Evolutionary conservation across 1,139 yeast species (phyloP).

Genomic region (Diutina pseudorugosa): DNA sequence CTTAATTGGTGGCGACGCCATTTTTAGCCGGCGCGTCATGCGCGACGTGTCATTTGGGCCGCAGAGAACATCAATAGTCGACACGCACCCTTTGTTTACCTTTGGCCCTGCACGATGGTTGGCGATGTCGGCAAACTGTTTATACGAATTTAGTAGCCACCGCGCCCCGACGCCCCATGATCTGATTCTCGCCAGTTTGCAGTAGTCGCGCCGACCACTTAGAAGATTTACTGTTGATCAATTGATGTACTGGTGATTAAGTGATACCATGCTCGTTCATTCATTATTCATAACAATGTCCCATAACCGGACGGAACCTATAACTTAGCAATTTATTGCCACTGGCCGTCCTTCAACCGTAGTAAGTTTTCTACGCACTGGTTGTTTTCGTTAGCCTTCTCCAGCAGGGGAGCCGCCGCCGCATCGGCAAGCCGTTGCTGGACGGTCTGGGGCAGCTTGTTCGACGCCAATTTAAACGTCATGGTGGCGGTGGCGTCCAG

Average conservation of each 20-base stretch:
- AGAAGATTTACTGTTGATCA: no score
- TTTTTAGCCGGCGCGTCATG: not conserved
- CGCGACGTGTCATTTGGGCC: not conserved
- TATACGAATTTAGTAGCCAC: not conserved
- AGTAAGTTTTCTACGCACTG: conserved; percentile 26
- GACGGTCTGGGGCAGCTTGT: conserved; percentile 6
- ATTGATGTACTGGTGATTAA: no score
- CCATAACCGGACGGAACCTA: not conserved
- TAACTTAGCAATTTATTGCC: not conserved
- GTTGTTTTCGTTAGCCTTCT: conserved; percentile 8
- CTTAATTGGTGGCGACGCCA: not conserved
- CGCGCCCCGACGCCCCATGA: no score
- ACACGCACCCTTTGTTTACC: not conserved
- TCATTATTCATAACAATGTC: not conserved
- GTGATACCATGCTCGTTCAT: not conserved
- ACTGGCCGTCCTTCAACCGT: conserved; percentile 19
- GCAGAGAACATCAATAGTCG: not conserved
- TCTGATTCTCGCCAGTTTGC: no score
- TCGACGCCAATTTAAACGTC: conserved; percentile 31
- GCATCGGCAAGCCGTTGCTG: conserved; percentile 15
- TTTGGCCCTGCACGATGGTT: not conserved
- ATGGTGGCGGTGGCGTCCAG: conserved; percentile 21
- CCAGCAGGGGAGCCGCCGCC: conserved; percentile 9
- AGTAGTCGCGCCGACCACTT: no score
- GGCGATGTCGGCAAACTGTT: not conserved